Base-by-base conservation (phyloP, 2,329 filamentous ascomycete genomes). In the Fusarium sp. region DNA sequence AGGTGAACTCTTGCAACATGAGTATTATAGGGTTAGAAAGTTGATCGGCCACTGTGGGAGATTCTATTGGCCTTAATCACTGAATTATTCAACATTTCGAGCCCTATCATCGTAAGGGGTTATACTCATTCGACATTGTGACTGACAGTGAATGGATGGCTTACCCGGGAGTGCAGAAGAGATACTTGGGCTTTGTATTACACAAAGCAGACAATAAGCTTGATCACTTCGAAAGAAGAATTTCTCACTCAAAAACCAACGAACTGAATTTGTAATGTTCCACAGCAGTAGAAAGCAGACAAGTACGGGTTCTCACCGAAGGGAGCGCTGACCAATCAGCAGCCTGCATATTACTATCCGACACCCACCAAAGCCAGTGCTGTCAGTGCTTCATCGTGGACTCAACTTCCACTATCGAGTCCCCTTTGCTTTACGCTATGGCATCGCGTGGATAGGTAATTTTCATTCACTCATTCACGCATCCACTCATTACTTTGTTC, bases 281-380 rank as follows among this genome's bases (percentile, higher is more conserved):
- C 34, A 38, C 34, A 6, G 16, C 24, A 45, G 43, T 45, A 45
- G 16, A 10, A 45, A 12, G 6, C 22, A 45, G 34, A n/a, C 10
- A 38, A 38, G 6, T n/a, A 38, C 18, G 10, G 10, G 34, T 16
- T 45, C 24, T 22, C 8, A n/a, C 24, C 5, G 40, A 47, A 51
- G 34, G 34, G 5, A 38, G 20, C 8, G 8, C 11, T 20, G 27
- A 20, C 68, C 59, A 71, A 71, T 71, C 46, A 71, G 51, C 43
- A 50, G 6, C 24, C n/a, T 29, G 27, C 27, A 29, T 29, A 29
- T 11, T 29, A 29, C 27, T 11, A 11, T 29, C 5, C 27, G 10
- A 11, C 27, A 29, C 27, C 63, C 54, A 64, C 54, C 43, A 55
- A 46, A n/a, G 27, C 25, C 27, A 42, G 12, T 51, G 24, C 24